Evolutionary conservation across 75 land plant genomes (phyloP), one percentile per base, ranked within the genome.

Genomic region (Chamaecyparis obtusa): DNA sequence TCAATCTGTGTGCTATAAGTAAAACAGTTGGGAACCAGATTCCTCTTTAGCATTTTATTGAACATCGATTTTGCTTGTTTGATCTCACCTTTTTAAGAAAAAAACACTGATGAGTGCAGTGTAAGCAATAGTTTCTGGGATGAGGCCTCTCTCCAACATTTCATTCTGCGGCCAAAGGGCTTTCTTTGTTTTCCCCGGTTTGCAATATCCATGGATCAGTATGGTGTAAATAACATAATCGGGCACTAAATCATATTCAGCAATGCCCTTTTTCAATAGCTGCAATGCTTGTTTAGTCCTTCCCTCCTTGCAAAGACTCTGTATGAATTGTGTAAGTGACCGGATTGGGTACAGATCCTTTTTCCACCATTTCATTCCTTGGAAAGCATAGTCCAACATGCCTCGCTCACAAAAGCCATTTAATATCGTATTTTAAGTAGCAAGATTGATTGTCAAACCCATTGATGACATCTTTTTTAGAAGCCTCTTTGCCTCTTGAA

Each of bases 171-270:
- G 84, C 87, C 90, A 93, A 55, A 93, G 84, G 76, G 95, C 97
- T 76, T 95, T 94, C 19, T 90, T 86, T 57, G 93, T 85, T 27
- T 85, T 55, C 36, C 97, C 96, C 41, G 86, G 86, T 85, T 85
- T 90, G 78, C 94, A 94, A 77, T 93, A 95, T 72, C 95, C 92
- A 84, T 88, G 87, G 35, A 97, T 94, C 85, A 97, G 90, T 55
- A 93, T 91, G 35, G 97, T 97, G 86, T 97, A 96, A 48, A 97
- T 88, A 19, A 95, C 90, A 84, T 64, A 87, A 85, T 96, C 95
- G 1, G 96, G 95, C 51, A 88, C 88, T 80, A 93, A 86, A 8
- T 96, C 96, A 41, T 86, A 85, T 49, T 71, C 72, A 72, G 92
- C 90, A 94, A 97, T 94, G 55, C 94, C 91, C 87, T 89, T 72